Base-by-base conservation (phyloP, 2,329 filamentous ascomycete genomes). In the Cercospora canescens region DNA sequence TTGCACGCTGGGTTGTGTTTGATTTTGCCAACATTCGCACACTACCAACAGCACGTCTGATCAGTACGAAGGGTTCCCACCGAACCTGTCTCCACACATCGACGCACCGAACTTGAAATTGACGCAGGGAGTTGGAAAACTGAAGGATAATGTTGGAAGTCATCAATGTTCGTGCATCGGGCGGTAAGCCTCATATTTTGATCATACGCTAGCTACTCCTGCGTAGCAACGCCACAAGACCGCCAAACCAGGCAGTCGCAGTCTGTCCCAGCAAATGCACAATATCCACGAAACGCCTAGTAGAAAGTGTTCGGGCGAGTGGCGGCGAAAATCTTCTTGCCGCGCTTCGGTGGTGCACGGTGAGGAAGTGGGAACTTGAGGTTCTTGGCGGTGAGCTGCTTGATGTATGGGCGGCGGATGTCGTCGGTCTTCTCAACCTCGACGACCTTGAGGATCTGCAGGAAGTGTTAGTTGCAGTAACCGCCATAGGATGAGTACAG, bases 351-450 rank as follows among this genome's bases (percentile, higher is more conserved):
- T 86, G 90, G 87, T 80, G 94, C 85, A 80, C 96, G 95, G 89
- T 99, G 95, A 81, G 95, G 95, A 76, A 99, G 92, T 82, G 95
- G 95, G 92, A 99, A 99, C 85, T 91, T 92, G 84, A 99, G 92
- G 84, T 89, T 82, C 91, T 98, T 98, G 84, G 87, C 85, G 81
- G 96, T 85, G 83, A 99, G 92, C 87, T 99, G 95, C 89, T 94
- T 96, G 88, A 99, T 96, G 90, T 99, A 99, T 75, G 95, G 94
- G 83, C 95, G 93, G 88, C 94, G 95, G 87, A 99, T 86, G 81
- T 95, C 93, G 76, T 94, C 92, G 79, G 84, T 87, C 89, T 97
- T 97, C 87, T 96, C 91, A 80, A 99, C 83, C 87, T 99, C 95
- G 79, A 97, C 91, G 78, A 99, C 94, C 85, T 96, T 96, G 83